phyloP scores from a whole-genome alignment of 2,329 filamentous ascomycete genomes.

The Aspergillus candidus region DNA sequence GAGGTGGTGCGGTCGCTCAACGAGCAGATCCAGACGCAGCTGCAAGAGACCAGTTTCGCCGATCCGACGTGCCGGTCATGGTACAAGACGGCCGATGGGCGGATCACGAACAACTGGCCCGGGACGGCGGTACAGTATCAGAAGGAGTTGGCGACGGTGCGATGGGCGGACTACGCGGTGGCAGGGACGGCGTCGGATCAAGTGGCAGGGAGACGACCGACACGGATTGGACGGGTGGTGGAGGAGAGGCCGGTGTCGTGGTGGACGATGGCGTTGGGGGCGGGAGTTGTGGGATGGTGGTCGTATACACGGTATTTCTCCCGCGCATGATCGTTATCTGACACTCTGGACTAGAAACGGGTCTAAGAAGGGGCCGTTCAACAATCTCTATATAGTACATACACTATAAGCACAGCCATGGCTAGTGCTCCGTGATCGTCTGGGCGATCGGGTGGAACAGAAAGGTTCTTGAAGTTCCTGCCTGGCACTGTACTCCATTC shows the following conservation, averaged over 20 bases:
- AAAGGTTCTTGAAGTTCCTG: too few relatives aligned
- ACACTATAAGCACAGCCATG: too few relatives aligned
- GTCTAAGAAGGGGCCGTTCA: too few relatives aligned
- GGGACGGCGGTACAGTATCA: slow-evolving; percentile 54
- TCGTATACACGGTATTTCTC: too few relatives aligned
- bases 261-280: too few relatives aligned
- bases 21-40: slow-evolving; percentile 38
- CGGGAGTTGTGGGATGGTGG: too few relatives aligned
- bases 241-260: too few relatives aligned
- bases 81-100: slow-evolving; percentile 51
- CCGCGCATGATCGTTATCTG: neutral
- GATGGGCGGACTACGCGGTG: slow-evolving; percentile 27
- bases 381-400: too few relatives aligned
- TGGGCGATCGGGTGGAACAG: too few relatives aligned
- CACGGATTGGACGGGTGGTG: too few relatives aligned
- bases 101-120: slow-evolving; percentile 54
- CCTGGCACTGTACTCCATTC: too few relatives aligned
- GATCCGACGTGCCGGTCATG: slow-evolving; percentile 50
- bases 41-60: slow-evolving; percentile 46
- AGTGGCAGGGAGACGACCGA: slow-evolving; percentile 4
- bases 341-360: neutral
- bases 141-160: slow-evolving; percentile 27
- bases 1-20: slow-evolving; percentile 42
- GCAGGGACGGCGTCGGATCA: slow-evolving; percentile 20
- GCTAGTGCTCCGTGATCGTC: too few relatives aligned